Base-by-base conservation (phyloP, 2,329 filamentous ascomycete genomes). In the Neoarthrinium moseri region DNA sequence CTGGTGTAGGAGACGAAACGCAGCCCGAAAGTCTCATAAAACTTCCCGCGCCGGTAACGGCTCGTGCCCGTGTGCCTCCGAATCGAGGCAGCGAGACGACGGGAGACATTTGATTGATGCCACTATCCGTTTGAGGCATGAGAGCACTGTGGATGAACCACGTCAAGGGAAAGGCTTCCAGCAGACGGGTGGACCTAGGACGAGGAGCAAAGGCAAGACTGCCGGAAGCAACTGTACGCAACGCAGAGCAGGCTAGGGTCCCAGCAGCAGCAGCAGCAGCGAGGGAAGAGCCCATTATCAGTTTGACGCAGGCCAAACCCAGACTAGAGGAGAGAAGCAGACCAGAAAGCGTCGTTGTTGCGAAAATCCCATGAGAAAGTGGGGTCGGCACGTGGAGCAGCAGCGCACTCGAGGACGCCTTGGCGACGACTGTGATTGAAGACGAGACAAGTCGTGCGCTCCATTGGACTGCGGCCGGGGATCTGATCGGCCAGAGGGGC, bases 1-100 rank as follows among this genome's bases (percentile, higher is more conserved):
- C n/a, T n/a, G n/a, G n/a, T n/a, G n/a, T n/a, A n/a, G 23, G 37
- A 44, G 37, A 36, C n/a, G 33, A 45, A 45, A 17, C 18, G 10
- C 32, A 45, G 35, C 13, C 24, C 21, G 43, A 32, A n/a, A 30
- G 7, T 22, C 18, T 45, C 43, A 24, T 21, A 45, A 45, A 38
- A 21, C n/a, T 36, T 38, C 24, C 24, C 33, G 13, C 35, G 35
- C 33, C 43, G 34, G 27, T 39, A 30, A 37, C 43, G 43, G 43
- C 43, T 35, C 18, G 20, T 45, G 34, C 43, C 23, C 43, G 18
- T 26, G 43, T 38, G 33, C 22, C 34, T 45, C 23, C 34, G 24
- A 18, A 26, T 38, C 20, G 10, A n/a, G n/a, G n/a, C 35, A 21
- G 12, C 15, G 35, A 22, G 22, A 12, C 21, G 18, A 21, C 13